phyloP scores from a whole-genome alignment of 208 protist species.

The Leishmania arabica region DNA sequence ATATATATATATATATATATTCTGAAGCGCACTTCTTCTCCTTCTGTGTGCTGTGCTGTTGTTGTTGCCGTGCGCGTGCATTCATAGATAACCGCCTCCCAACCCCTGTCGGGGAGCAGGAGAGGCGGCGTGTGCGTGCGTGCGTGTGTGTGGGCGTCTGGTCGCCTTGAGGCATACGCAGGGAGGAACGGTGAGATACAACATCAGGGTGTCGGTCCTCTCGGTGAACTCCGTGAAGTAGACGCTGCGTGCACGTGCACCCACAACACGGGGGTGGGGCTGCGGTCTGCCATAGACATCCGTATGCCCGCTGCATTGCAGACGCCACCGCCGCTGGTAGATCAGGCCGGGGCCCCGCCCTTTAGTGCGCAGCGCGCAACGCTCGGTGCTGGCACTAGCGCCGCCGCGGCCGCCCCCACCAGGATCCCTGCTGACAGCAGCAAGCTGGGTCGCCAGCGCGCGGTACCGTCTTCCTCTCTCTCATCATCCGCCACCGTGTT shows the following conservation, averaged over 20 bases:
- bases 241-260: not conserved
- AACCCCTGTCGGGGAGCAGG: not conserved
- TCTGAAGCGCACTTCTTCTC: not conserved
- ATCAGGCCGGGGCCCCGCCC: not conserved
- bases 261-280: not conserved
- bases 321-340: not conserved
- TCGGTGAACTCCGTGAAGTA: not conserved
- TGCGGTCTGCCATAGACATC: not conserved
- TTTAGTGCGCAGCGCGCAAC: not conserved
- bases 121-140: not conserved
- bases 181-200: not conserved
- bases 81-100: not conserved
- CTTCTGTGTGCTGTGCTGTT: not conserved
- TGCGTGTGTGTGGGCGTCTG: not conserved
- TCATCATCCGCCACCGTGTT: not conserved
- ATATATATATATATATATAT: not conserved
- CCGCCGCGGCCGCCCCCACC: not conserved
- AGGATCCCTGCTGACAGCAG: not conserved
- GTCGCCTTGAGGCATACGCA: too few species aligned
- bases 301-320: not conserved
- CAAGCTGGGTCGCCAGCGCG: not conserved
- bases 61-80: not conserved
- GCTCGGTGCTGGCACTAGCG: not conserved
- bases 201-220: not conserved
- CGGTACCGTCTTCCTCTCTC: not conserved